Conservation (phyloP, 805 yeast genomes). For the Saturnispora bothae region DNA sequence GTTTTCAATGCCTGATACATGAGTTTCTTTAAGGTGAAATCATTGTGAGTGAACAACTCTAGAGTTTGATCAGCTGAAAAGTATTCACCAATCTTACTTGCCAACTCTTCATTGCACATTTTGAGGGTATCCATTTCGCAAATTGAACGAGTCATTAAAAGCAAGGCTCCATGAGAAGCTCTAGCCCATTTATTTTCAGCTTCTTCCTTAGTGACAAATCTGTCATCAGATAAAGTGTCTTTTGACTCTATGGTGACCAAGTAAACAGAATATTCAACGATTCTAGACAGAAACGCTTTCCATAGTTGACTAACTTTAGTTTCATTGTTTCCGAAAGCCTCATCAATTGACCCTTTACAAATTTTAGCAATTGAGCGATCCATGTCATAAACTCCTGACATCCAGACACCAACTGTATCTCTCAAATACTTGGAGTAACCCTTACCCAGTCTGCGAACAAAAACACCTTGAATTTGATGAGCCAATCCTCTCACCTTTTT, state of each 20-base stretch:
- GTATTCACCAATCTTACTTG: conserved; percentile 24
- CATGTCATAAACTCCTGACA: conserved; percentile 60
- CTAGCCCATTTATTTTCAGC: conserved; percentile 53
- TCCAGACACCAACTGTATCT: conserved; percentile 63
- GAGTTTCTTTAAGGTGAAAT: conserved; percentile 33
- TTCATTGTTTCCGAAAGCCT: conserved; percentile 47
- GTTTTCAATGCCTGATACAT: conserved; percentile 29
- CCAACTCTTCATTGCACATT: conserved; percentile 18
- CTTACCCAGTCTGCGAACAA: conserved; percentile 43
- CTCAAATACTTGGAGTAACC: conserved; percentile 53
- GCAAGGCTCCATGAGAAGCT: conserved; percentile 39
- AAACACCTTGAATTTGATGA: conserved; percentile 54
- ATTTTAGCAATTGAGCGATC: conserved; percentile 51
- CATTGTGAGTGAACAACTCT: conserved; percentile 31
- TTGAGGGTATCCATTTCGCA: conserved; percentile 7
- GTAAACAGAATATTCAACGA: conserved; percentile 44
- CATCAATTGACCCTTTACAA: conserved; percentile 35
- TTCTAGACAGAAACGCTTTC: conserved; percentile 44
- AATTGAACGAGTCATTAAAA: conserved; percentile 30
- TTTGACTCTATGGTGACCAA: conserved; percentile 46
- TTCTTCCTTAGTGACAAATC: conserved; percentile 59
- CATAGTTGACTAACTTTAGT: conserved; percentile 49
- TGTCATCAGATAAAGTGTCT: conserved; percentile 62
- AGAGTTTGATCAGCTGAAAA: conserved; percentile 34
- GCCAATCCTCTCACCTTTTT: conserved; percentile 49